These are phyloP conservation scores for Trametes cingulata DNA, from an alignment of 768 basidiomycete genomes.

Conservation along the genomic window DNA sequence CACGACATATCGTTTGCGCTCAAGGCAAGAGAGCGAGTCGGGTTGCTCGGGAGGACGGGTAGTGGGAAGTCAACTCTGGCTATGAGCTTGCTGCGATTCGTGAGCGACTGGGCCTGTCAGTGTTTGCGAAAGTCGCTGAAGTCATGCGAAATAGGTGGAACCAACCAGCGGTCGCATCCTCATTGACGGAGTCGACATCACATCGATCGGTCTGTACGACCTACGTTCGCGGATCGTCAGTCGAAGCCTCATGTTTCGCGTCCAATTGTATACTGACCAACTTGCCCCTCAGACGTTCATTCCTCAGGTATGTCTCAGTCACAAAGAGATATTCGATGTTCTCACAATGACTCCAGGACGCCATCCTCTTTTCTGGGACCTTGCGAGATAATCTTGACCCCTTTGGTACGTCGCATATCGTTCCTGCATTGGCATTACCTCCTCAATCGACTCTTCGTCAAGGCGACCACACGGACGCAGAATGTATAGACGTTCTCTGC, in stretches of 20 bases:
- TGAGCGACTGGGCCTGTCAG: conserved; percentile 37
- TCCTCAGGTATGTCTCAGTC: conserved; percentile 44
- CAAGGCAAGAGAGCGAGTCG: conserved; percentile 71
- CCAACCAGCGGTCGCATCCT: conserved; percentile 73
- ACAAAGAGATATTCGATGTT: neutral
- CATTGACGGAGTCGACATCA: conserved; percentile 88
- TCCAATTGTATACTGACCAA: neutral
- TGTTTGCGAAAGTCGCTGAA: neutral
- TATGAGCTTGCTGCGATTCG: conserved; percentile 84
- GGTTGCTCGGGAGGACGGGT: conserved; percentile 80
- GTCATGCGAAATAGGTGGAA: conserved; percentile 51
- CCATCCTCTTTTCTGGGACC: conserved; percentile 79
- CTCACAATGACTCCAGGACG: conserved; percentile 43
- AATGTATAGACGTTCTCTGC: conserved; percentile 77
- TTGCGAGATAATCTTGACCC: conserved; percentile 76
- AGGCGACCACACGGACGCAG: conserved; percentile 78
- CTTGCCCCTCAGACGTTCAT: conserved; percentile 63
- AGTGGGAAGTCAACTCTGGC: conserved; percentile 84
- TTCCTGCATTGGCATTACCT: neutral
- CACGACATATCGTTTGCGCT: conserved; percentile 74
- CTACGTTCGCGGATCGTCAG: conserved; percentile 72
- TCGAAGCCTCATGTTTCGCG: neutral
- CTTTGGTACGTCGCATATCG: conserved; percentile 45
- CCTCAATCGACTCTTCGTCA: neutral
- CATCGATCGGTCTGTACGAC: conserved; percentile 81